phyloP scores from a whole-genome alignment of 768 basidiomycete species.

The Hypsizygus marmoreus region DNA sequence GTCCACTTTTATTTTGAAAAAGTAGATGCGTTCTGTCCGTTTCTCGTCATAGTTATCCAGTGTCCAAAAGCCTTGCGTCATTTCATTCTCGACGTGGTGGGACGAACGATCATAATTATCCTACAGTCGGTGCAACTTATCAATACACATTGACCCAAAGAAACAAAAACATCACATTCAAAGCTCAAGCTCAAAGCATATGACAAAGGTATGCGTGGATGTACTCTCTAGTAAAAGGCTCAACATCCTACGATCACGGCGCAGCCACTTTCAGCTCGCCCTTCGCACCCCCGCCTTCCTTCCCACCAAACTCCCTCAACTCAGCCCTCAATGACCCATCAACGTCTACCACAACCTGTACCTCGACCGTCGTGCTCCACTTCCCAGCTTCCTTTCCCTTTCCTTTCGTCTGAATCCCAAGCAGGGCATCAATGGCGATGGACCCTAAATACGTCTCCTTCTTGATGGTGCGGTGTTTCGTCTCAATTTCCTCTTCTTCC shows the following conservation, averaged over 20 bases:
- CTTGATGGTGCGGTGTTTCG: constrained; percentile 60
- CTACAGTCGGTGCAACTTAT: background rate
- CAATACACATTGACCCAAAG: background rate
- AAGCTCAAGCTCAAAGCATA: no score
- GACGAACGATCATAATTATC: no score
- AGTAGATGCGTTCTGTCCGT: no score
- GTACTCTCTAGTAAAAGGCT: background rate
- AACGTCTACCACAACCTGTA: constrained; percentile 38
- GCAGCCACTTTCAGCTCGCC: constrained; percentile 10
- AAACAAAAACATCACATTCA: no score
- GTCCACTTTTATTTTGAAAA: no score
- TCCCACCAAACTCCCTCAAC: constrained; percentile 38
- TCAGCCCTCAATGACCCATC: constrained; percentile 40
- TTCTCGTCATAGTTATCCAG: no score
- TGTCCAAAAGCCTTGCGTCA: no score
- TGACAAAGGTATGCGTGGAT: no score
- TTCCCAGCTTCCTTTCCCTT: constrained; percentile 43
- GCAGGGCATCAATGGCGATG: constrained; percentile 40
- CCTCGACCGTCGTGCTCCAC: constrained; percentile 53
- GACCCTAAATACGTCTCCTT: constrained; percentile 56
- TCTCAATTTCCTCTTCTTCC: constrained; percentile 60
- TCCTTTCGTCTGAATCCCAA: constrained; percentile 41
- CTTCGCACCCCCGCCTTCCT: constrained; percentile 20
- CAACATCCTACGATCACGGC: constrained; percentile 5
- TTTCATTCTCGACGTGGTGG: no score